Evolutionary conservation across 805 yeast species (phyloP), one percentile per base, ranked within the genome.

Genomic region (Pichia ethanolica): DNA sequence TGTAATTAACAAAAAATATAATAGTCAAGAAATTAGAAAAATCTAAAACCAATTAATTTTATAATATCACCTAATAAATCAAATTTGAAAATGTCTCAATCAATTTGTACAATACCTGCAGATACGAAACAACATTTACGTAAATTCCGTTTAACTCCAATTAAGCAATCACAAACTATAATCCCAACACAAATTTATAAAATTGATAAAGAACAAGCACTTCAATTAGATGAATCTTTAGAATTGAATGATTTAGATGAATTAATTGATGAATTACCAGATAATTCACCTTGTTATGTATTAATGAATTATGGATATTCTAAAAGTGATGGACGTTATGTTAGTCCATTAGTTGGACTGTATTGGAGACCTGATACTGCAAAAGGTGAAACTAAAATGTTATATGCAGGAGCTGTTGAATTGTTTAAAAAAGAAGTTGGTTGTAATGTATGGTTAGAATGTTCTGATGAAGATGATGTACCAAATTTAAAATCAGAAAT

Each of bases 341-440:
- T 81, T 43, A 74, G 79, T 9, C 97, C 96, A 4, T 74, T 85
- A 53, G 87, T 89, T 2, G 65, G 90, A 62, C 58, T 90, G n/a
- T 90, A 89, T 65, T 90, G 90, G 82, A 77, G 87, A 52, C 97
- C 97, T 4, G 83, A 83, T 28, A 88, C 95, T 0, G 74, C 88
- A n/a, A 83, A 86, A 14, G 91, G 84, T 62, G 86, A 85, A 48
- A 72, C 77, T 60, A 82, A 84, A 64, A 90, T 89, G 97, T 68
- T 87, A 44, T 89, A 89, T 59, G 97, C 97, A 0, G 95, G 93
- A 5, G 95, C 96, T 2, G 78, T 87, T 26, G 97, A 90, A 63
- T 67, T 83, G 55, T 75, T 90, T 50, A 75, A 91, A 64, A 81
- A 78, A 45, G 82, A 83, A 56, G 83, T 90, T n/a, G 88, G 89